Evolutionary conservation across 495 filamentous ascomycete species (phyloP).

Genomic region (Neurospora sp.): DNA sequence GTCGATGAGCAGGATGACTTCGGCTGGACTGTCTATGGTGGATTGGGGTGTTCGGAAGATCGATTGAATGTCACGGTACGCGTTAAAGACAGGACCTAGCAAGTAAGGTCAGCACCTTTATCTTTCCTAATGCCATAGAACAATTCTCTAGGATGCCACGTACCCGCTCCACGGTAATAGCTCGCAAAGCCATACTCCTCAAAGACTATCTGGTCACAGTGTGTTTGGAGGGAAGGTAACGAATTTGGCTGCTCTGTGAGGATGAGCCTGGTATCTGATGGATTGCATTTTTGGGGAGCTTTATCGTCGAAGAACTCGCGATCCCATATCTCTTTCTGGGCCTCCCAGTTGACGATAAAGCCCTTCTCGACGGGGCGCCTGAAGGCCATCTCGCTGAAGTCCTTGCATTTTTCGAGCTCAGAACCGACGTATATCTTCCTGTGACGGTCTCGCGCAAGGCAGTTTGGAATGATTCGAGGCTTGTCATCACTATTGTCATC

Average conservation of each 20-base stretch:
- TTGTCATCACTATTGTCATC: constrained; percentile 27
- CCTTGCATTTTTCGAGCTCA: constrained; percentile 67
- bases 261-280: constrained; percentile 68
- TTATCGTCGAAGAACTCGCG: constrained; percentile 73
- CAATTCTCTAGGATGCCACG: constrained; percentile 16
- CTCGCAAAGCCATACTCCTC: constrained; percentile 94
- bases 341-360: constrained; percentile 94
- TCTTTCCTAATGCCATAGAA: background rate
- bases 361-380: constrained; percentile 91
- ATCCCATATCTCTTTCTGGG: constrained; percentile 93
- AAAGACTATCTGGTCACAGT: constrained; percentile 94
- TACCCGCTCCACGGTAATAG: constrained; percentile 66
- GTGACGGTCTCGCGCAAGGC: constrained; percentile 72
- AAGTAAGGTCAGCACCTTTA: constrained; percentile 1
- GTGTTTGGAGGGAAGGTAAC: constrained; percentile 65
- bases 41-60: constrained; percentile 46
- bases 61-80: constrained; percentile 67
- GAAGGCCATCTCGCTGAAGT: constrained; percentile 84
- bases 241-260: constrained; percentile 90
- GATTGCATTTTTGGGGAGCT: constrained; percentile 57
- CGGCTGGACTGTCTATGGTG: constrained; percentile 46
- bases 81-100: constrained; percentile 55
- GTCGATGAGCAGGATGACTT: constrained; percentile 81
- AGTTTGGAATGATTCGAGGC: constrained; percentile 75
- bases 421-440: constrained; percentile 68